Base-by-base conservation (phyloP, 2,329 filamentous ascomycete genomes). In the Penicillium brevicompactum region DNA sequence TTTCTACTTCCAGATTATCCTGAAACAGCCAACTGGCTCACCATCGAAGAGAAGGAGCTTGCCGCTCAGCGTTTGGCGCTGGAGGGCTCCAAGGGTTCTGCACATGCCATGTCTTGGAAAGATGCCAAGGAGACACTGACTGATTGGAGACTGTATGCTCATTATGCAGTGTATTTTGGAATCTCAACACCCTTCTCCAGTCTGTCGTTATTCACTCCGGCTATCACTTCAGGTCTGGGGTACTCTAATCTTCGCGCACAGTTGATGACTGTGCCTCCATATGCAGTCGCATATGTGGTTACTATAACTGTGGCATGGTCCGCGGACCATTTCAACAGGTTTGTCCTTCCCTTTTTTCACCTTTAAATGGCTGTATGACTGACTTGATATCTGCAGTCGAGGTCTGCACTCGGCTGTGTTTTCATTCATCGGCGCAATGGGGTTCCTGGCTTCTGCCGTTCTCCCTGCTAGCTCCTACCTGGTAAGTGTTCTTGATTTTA, bases 191-290 rank as follows among this genome's bases (percentile, higher is more conserved):
- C 84, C 0, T 85, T 87, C 62, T 82, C 82, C 2, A 83, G 81
- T 46, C 74, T 88, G 49, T 85, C 82, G 11, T 75, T 73, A 76
- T 89, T 80, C 70, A 80, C 87, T 0, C 87, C 87, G 0, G 85
- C 83, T 2, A 88, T 90, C 52, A 84, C 88, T 50, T 79, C 79
- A 4, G 84, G 84, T 0, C 67, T 83, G 1, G 80, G 80, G 2
- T 83, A 80, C 61, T 68, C 80, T n/a, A 79, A 82, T 49, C 74
- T 87, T n/a, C 68, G 76, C 45, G 84, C 85, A 4, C 86, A 89
- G 70, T 70, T 89, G 18, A 85, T 88, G 79, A 87, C 85, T 0
- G 84, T 88, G 0, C 85, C 86, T 1, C 85, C 86, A 0, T 88
- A 85, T 67, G 85, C 82, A 1, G 82, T 82, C 1, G 83, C 82